Base-by-base conservation (phyloP, 106 monocot genomes). In the Allium sativum region DNA sequence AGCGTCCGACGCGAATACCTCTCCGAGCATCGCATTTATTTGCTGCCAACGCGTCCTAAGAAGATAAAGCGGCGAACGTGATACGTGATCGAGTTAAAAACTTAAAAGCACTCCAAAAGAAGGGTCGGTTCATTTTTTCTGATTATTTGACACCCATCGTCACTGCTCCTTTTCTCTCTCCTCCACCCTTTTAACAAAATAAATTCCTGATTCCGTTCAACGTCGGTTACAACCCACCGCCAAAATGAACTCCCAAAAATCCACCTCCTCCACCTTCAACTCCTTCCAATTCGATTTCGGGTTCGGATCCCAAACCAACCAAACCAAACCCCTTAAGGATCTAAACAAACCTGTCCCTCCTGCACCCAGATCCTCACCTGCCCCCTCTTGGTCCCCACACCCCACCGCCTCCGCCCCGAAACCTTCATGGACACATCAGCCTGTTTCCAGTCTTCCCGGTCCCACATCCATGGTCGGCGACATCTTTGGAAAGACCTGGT, bases 231-330 rank as follows among this genome's bases (percentile, higher is more conserved):
- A 31, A 31, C 0, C 31, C 31, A 31, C 31, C 31, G 5, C 31
- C 31, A 31, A 31, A 31, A 31, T 31, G 31, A 31, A 31, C 31
- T 31, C 31, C 31, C 31, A 31, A 31, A 31, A 31, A 1, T 65
- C 69, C 9, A 44, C 73, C 58, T 6, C 70, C 53, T 61, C 84
- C 66, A 48, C 74, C 78, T 79, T 90, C 66, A 77, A 73, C 59
- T 80, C 87, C 67, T 90, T 70, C 84, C 73, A 87, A 41, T 96
- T 96, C 84, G 95, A 96, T 69, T 96, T 96, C 71, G 95, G 86
- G 41, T 21, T 87, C 59, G 78, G 71, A 64, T 58, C 72, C 54
- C 16, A 6, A 10, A 64, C 50, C 64, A 40, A 72, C 72, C 56
- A 70, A 62, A 56, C 57, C 75, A 82, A 85, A 16, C 90, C 90